These are phyloP conservation scores for Talaromyces stipitatus DNA, from an alignment of 495 filamentous ascomycete species.

Conservation along the genomic window DNA sequence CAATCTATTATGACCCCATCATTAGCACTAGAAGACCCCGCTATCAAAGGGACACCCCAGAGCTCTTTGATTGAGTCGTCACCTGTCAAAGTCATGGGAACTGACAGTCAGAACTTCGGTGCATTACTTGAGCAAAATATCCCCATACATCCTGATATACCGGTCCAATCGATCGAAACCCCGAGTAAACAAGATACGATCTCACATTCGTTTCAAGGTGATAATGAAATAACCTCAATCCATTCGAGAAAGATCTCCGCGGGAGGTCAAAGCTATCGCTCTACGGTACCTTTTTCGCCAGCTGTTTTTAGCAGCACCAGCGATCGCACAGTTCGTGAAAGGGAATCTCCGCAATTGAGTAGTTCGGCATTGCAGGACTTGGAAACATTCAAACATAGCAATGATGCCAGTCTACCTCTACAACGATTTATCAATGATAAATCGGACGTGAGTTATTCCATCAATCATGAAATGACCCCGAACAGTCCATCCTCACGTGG, in stretches of 20 bases:
- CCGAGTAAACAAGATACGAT: background rate
- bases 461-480: background rate
- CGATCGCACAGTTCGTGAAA: slow-evolving; percentile 23
- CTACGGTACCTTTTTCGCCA: slow-evolving; percentile 1
- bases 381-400: slow-evolving; percentile 19
- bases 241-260: background rate
- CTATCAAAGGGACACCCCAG: background rate
- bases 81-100: background rate
- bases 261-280: background rate
- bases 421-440: slow-evolving; percentile 41
- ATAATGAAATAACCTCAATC: background rate
- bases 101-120: background rate
- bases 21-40: background rate
- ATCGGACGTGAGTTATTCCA: background rate
- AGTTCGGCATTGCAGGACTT: background rate
- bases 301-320: slow-evolving; percentile 5
- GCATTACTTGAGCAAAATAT: background rate
- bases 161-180: background rate
- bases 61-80: background rate
- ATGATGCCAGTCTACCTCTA: slow-evolving; percentile 33
- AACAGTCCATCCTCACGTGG: background rate
- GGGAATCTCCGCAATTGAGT: slow-evolving; percentile 1
- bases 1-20: background rate
- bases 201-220: background rate
- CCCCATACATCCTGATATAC: slow-evolving; percentile 1